Percentiles rank a stretch among this genome's conserved stretches.
These are phyloP conservation scores for Aschersonia sp. DNA, from an alignment of 2,329 filamentous ascomycete genomes.

Conservation along the genomic window DNA sequence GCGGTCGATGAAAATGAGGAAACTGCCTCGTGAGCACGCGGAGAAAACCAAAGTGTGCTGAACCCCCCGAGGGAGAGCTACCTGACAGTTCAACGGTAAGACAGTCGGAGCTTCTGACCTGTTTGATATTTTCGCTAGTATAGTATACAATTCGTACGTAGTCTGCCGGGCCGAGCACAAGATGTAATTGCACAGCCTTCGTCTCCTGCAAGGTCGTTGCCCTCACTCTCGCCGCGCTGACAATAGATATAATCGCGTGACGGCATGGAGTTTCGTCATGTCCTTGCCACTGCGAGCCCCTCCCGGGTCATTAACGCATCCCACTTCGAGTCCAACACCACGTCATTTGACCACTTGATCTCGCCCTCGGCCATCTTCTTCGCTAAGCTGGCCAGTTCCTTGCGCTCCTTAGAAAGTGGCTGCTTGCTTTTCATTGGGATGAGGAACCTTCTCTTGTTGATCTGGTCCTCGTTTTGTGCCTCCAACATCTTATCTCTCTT, in stretches of 20 bases:
- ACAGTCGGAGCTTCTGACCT: too few relatives aligned
- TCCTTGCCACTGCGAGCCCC: conserved; percentile 9
- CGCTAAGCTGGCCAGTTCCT: conserved; percentile 46
- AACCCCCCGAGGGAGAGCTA: too few relatives aligned
- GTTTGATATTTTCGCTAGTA: too few relatives aligned
- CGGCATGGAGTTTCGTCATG: conserved; percentile 1
- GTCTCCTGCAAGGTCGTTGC: too few relatives aligned
- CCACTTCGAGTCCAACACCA: conserved; percentile 32
- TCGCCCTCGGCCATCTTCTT: conserved; percentile 44
- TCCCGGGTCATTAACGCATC: conserved; percentile 15
- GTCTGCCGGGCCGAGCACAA: too few relatives aligned
- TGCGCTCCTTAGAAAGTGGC: conserved; percentile 24
- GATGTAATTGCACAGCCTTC: too few relatives aligned
- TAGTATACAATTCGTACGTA: too few relatives aligned
- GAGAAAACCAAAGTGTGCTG: too few relatives aligned
- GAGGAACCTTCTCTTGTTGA: conserved; percentile 16
- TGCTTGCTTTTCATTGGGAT: conserved; percentile 26
- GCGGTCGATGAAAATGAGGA: too few relatives aligned
- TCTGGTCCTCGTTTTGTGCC: conserved; percentile 20
- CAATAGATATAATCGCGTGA: background rate
- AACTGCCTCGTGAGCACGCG: too few relatives aligned
- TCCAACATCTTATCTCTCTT: conserved; percentile 32
- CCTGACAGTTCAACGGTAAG: too few relatives aligned
- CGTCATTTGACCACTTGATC: conserved; percentile 42
- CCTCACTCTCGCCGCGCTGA: background rate